Evolutionary conservation across 1,284 basidiomycete species (phyloP), one percentile per base, ranked within the genome.

Genomic region (Cerrena zonata): DNA sequence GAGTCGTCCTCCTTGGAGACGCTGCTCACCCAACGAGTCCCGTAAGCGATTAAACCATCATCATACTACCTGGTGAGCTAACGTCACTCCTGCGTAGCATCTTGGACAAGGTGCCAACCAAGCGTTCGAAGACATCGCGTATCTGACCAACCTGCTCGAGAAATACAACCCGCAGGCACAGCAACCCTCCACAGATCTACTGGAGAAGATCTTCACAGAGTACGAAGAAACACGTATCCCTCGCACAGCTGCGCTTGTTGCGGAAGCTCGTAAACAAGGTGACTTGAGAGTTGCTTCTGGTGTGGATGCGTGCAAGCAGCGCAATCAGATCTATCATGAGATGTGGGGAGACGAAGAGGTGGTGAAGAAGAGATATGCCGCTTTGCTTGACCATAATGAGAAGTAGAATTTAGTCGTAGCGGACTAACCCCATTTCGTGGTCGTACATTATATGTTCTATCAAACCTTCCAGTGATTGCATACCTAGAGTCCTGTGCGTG

Each of bases 81-180:
- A 52, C 47, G 19, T 47, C 36, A 26, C 36, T 23, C 15, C 40
- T 24, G 3, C 38, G 25, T 47, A 76, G 73, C 75, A 77, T 56
- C 67, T 77, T 18, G 74, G 75, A 1, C 75, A 77, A 61, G 75
- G 74, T 22, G 73, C 75, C 4, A 77, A 76, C 55, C 74, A 75
- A 56, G 70, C 74, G 0, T 69, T 75, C 51, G 73, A 76, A 53
- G 75, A 77, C 56, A 59, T 71, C 40, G 71, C 70, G 48, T 66
- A 69, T 51, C 63, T 77, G 19, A 61, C 68, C 12, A 64, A 64
- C 2, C 62, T 71, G 4, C 65, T 77, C 4, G 47, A 56, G 21
- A 58, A 67, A 45, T 56, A 72, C 57, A 69, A 72, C 52, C 62
- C 69, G 0, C 53, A 59, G 5, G 57, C 59, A 1, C 39, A 36